Base-by-base conservation (phyloP, 371 early-diverging fungal genomes). In the Syncephalastrum racemosum region DNA sequence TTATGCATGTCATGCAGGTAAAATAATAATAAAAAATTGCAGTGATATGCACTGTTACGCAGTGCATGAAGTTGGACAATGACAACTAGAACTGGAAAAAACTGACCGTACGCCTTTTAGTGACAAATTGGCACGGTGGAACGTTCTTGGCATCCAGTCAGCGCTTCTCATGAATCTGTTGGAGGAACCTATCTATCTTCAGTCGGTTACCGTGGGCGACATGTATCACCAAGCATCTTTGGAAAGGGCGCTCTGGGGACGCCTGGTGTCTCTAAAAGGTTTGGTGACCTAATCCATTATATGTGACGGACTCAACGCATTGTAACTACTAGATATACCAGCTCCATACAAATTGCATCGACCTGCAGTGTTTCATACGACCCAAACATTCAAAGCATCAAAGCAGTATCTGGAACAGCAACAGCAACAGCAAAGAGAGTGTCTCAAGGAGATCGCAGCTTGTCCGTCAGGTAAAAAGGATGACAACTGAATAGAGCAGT, bases 61-160 rank as follows among this genome's bases (percentile, higher is more conserved):
- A 15, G 8, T 49, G 50, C 50, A 49, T 19, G 23, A 49, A 1
- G 0, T 16, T 47, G 14, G 40, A 39, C 2, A 24, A 40, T 25
- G 24, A 46, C 15, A 46, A 10, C 12, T 45, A 19, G 45, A 20
- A 39, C 31, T 13, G 5, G 10, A 44, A 24, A n/a, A n/a, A n/a
- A n/a, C n/a, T n/a, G n/a, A n/a, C 2, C 10, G 16, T 46, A 2
- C 8, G 0, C 24, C 13, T 14, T 14, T 10, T 56, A 89, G 91
- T 62, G 95, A 94, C 72, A 94, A 94, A 67, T 72, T 94, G 6
- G 91, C 92, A 3, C 83, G 84, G 23, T 94, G 95, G 95, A 87
- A 85, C 59, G 82, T 88, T 16, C 69, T 92, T 20, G 95, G 93
- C 0, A 60, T 91, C 4, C 84, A 85, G 44, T 91, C 91, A 8